Percentiles rank a stretch among this genome's conserved stretches.
Conservation (phyloP, 495 filamentous ascomycete species). For the Penicillium samsonianum region DNA sequence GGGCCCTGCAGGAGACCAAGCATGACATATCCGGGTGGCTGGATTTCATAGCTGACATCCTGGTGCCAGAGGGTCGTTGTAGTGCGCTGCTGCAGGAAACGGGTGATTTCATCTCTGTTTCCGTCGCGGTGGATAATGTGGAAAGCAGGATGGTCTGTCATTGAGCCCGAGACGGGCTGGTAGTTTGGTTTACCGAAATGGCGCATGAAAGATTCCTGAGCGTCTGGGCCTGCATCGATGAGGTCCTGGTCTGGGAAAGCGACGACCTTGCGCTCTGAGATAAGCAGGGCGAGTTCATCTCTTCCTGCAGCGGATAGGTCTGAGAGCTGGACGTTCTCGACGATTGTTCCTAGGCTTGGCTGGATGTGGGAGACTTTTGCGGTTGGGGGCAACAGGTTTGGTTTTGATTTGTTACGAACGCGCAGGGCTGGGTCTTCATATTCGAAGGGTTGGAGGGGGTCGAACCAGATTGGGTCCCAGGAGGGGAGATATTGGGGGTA, state of each 20-base stretch:
- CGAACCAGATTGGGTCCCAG: constrained; percentile 64
- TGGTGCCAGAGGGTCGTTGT: constrained; percentile 61
- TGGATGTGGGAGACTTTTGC: constrained; percentile 62
- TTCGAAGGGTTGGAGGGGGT: constrained; percentile 58
- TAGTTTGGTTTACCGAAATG: constrained; percentile 63
- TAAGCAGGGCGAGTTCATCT: constrained; percentile 75
- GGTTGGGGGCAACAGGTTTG: constrained; percentile 52
- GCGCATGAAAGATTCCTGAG: constrained; percentile 59
- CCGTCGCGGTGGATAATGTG: constrained; percentile 63
- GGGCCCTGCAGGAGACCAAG: constrained; percentile 58
- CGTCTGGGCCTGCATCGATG: constrained; percentile 65
- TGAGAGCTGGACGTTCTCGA: constrained; percentile 72
- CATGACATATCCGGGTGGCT: constrained; percentile 60
- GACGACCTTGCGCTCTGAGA: constrained; percentile 75
- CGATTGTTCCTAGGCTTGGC: constrained; percentile 69
- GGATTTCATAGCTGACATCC: constrained; percentile 61
- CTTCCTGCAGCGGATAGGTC: constrained; percentile 67
- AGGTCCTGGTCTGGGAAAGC: constrained; percentile 74
- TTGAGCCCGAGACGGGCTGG: constrained; percentile 57
- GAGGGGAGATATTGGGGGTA: constrained; percentile 65
- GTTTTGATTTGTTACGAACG: constrained; percentile 57
- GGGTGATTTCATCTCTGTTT: constrained; percentile 55
- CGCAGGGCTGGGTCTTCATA: constrained; percentile 60
- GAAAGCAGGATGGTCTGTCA: constrained; percentile 56
- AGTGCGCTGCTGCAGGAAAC: constrained; percentile 55